Percentiles rank a stretch among this genome's conserved stretches.
Evolutionary conservation across 495 filamentous ascomycete species (phyloP).

Genomic region (Aspergillus homomorphus): DNA sequence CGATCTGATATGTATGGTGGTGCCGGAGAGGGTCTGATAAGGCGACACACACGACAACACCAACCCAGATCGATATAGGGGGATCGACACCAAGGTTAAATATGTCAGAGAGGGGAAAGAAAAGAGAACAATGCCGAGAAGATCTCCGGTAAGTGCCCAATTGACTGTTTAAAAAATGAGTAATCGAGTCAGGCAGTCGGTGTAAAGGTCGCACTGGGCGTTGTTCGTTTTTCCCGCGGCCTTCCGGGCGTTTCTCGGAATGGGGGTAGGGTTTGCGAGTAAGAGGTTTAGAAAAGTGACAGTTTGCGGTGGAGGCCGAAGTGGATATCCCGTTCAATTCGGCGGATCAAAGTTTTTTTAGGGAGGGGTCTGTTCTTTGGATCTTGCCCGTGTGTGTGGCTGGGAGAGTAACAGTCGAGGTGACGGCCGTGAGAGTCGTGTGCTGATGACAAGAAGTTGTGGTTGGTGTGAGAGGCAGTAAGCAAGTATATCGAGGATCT

Average conservation of each 20-base stretch:
- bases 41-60: background rate
- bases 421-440: background rate
- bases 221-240: constrained; percentile 10
- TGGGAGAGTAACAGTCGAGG: background rate
- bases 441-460: background rate
- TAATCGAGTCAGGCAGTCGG: constrained; percentile 6
- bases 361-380: background rate
- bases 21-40: background rate
- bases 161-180: background rate
- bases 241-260: constrained; percentile 15
- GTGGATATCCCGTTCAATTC: background rate
- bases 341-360: background rate
- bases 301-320: background rate
- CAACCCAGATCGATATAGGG: background rate
- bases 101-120: background rate
- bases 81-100: background rate
- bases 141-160: constrained; percentile 2
- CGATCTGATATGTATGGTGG: background rate
- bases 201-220: background rate
- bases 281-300: background rate
- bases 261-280: background rate
- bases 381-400: background rate
- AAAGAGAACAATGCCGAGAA: background rate
- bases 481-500: background rate
- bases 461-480: background rate